phyloP scores from a whole-genome alignment of 495 filamentous ascomycete genomes.

The Thermochaetoides thermophila region DNA sequence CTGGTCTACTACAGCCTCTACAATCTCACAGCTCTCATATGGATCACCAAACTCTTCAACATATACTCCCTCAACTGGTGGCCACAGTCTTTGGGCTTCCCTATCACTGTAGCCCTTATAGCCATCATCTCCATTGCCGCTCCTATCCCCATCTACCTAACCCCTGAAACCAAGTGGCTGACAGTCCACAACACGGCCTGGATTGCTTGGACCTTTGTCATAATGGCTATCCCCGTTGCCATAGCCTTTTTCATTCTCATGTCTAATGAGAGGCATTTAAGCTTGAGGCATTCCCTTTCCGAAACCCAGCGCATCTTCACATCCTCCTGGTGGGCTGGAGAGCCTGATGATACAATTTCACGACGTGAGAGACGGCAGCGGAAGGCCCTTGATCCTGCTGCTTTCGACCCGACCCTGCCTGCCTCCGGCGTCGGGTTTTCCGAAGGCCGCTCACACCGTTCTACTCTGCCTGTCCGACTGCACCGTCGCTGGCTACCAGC shows the following conservation, averaged over 20 bases:
- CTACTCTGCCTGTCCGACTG: constrained; percentile 20
- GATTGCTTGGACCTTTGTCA: constrained; percentile 49
- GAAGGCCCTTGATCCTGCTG: constrained; percentile 10
- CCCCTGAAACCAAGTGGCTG: constrained; percentile 31
- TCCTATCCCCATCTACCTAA: constrained; percentile 42
- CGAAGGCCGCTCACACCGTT: constrained; percentile 8
- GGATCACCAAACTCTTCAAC: constrained; percentile 56
- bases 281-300: constrained; percentile 37
- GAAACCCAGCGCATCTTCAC: constrained; percentile 51
- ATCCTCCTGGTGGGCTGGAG: constrained; percentile 43
- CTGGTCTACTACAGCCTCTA: constrained; percentile 52
- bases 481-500: constrained; percentile 39
- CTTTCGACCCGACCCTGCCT: constrained; percentile 19
- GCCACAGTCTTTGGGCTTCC: constrained; percentile 44
- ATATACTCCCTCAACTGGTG: constrained; percentile 52
- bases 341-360: constrained; percentile 27
- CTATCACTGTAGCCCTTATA: constrained; percentile 39
- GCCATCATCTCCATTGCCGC: constrained; percentile 36
- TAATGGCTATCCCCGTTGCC: constrained; percentile 47
- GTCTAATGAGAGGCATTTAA: constrained; percentile 41
- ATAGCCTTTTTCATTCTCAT: constrained; percentile 45
- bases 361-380: constrained; percentile 21
- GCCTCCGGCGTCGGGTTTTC: constrained; percentile 13
- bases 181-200: constrained; percentile 45
- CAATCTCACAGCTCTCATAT: constrained; percentile 45